These are phyloP conservation scores for Termitomyces sp. DNA, from an alignment of 768 basidiomycete genomes.

Conservation along the genomic window DNA sequence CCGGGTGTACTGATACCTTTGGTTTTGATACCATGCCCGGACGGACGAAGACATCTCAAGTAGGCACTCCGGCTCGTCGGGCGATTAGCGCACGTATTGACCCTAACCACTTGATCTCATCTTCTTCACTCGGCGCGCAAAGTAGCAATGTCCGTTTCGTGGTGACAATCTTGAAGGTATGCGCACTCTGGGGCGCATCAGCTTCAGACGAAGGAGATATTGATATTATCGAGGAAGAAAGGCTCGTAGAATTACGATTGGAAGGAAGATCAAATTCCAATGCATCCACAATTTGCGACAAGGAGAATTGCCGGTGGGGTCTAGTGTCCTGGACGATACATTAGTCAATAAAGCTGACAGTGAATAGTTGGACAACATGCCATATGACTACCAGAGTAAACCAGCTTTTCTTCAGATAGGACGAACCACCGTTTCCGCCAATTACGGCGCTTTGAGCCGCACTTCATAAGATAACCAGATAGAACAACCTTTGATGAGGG, in stretches of 20 bases:
- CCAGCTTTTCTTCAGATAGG: conserved; percentile 79
- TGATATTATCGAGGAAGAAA: conserved; percentile 23
- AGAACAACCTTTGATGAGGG: conserved; percentile 69
- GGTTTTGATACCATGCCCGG: conserved; percentile 33
- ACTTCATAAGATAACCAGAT: conserved; percentile 94
- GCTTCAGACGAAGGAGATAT: conserved; percentile 28
- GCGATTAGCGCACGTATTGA: conserved; percentile 90
- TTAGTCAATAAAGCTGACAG: background rate
- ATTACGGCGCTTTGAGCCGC: conserved; percentile 85
- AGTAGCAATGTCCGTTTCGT: conserved; percentile 86
- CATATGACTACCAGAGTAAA: conserved; percentile 95
- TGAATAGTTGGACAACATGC: conserved; percentile 38
- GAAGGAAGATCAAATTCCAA: conserved; percentile 75
- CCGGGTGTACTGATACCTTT: conserved; percentile 38
- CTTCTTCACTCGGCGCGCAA: conserved; percentile 94
- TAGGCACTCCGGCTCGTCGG: conserved; percentile 51
- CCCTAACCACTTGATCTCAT: conserved; percentile 97
- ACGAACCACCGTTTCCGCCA: conserved; percentile 99
- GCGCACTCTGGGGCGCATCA: conserved; percentile 39
- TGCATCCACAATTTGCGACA: conserved; percentile 85
- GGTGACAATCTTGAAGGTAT: conserved; percentile 95
- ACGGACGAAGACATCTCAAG: conserved; percentile 6
- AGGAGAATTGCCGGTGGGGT: conserved; percentile 80
- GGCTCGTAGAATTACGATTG: conserved; percentile 40
- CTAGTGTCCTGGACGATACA: conserved; percentile 69